phyloP scores from a whole-genome alignment of 169 alveolate species.

The Eimeria sp. region DNA sequence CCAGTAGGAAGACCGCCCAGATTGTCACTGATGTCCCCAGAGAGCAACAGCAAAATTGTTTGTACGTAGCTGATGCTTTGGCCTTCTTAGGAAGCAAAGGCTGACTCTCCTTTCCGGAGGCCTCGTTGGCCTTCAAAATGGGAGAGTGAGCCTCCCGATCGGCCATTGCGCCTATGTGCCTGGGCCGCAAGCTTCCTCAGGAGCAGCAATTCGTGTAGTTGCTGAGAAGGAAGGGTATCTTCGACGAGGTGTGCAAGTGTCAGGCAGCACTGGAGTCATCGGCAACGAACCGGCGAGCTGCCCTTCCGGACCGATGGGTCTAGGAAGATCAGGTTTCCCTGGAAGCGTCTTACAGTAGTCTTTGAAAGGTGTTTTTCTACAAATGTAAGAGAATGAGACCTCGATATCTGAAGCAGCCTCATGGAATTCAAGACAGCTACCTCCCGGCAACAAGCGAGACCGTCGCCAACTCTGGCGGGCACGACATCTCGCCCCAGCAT shows the following conservation, averaged over 20 bases:
- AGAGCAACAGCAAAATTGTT: constrained; percentile 80
- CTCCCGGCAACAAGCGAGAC: not conserved
- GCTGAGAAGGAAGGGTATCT: not conserved
- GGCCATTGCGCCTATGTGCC: constrained; percentile 43
- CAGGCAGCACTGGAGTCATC: not conserved
- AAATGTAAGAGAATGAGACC: not conserved
- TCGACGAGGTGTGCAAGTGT: not conserved
- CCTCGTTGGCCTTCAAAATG: not conserved
- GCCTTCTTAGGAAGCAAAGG: constrained; percentile 13
- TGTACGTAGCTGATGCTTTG: constrained; percentile 52
- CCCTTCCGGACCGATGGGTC: not conserved
- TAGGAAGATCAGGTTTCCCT: not conserved
- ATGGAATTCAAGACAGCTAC: constrained; percentile 3
- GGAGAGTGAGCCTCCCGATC: constrained; percentile 17
- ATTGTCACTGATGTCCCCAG: constrained; percentile 79
- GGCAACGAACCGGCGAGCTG: constrained; percentile 27
- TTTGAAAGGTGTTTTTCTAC: not conserved
- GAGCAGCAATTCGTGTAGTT: not conserved
- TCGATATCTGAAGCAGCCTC: not conserved
- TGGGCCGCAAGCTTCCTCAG: not conserved
- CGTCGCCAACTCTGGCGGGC: constrained; percentile 29
- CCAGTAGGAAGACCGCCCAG: constrained; percentile 82
- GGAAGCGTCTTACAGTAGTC: not conserved
- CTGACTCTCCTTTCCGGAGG: constrained; percentile 14
- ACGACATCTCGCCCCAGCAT: not conserved